Evolutionary conservation across 495 filamentous ascomycete species (phyloP).

Genomic region (Penicillium ochrochloron): DNA sequence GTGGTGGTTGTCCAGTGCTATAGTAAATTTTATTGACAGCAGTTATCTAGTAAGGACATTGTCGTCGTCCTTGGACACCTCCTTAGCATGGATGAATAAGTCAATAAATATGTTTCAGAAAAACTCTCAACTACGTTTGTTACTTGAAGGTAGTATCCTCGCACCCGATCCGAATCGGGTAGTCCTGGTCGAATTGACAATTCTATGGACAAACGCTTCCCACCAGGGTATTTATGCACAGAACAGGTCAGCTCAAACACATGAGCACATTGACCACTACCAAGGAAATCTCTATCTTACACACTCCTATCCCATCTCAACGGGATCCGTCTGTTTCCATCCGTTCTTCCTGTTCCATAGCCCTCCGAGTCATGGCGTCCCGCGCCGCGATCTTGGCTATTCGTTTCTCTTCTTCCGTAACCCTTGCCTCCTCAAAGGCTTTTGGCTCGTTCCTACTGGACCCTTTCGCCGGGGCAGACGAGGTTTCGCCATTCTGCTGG

Average conservation of each 20-base stretch:
- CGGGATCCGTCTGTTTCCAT: conserved; percentile 43
- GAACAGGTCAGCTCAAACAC: neutral
- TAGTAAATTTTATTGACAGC: too few species aligned
- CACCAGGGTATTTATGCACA: conserved; percentile 3
- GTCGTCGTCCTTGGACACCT: too few species aligned
- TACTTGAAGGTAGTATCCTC: neutral
- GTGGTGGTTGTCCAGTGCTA: too few species aligned
- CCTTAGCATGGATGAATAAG: too few species aligned
- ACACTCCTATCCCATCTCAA: conserved; percentile 5
- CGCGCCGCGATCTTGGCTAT: conserved; percentile 45
- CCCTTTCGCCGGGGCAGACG: neutral
- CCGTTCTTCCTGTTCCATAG: conserved; percentile 52
- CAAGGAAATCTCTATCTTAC: conserved; percentile 3
- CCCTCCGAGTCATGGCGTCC: conserved; percentile 43
- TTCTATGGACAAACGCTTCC: neutral
- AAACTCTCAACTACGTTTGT: neutral
- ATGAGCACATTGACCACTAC: neutral
- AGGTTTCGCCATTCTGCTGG: neutral
- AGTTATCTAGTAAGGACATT: too few species aligned
- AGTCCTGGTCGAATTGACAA: neutral
- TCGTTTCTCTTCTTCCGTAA: conserved; percentile 34
- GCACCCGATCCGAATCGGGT: neutral
- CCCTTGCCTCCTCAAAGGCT: neutral
- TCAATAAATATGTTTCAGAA: too few species aligned
- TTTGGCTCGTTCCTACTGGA: neutral